Evolutionary conservation across 306 rosid species (phyloP).

Genomic region (Aeschynomene evenia): DNA sequence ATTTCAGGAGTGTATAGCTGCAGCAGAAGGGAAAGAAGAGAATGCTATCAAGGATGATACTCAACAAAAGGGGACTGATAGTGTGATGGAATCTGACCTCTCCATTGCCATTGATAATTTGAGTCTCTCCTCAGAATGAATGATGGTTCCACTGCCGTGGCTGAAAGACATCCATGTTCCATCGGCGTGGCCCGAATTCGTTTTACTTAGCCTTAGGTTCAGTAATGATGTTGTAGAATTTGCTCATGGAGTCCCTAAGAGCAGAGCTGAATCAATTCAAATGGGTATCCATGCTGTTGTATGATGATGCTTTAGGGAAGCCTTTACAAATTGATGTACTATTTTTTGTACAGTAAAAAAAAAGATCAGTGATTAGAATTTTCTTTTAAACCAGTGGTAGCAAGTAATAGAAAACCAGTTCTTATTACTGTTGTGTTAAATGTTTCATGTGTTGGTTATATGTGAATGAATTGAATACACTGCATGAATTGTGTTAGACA

Average conservation of each 20-base stretch:
- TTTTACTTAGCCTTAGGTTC: constrained; percentile 37
- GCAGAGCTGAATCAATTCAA: constrained; percentile 42
- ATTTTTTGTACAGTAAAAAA: constrained; percentile 58
- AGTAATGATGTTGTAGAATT: constrained; percentile 43
- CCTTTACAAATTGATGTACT: constrained; percentile 44
- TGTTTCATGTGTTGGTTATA: constrained; percentile 8
- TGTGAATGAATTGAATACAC: neutral
- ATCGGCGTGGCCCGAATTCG: constrained; percentile 35
- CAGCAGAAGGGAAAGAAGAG: constrained; percentile 58
- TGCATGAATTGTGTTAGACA: constrained; percentile 36
- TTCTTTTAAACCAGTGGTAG: constrained; percentile 18
- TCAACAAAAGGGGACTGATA: constrained; percentile 39
- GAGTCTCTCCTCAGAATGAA: constrained; percentile 64
- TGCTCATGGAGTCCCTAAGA: constrained; percentile 41
- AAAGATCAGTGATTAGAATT: constrained; percentile 35
- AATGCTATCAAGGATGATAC: constrained; percentile 40
- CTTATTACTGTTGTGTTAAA: neutral
- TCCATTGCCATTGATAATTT: constrained; percentile 58
- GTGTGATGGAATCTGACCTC: constrained; percentile 47
- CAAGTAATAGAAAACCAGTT: constrained; percentile 11
- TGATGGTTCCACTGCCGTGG: constrained; percentile 25
- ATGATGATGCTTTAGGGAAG: constrained; percentile 42
- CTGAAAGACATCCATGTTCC: constrained; percentile 31
- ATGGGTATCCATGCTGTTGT: constrained; percentile 42
- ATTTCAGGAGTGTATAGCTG: constrained; percentile 62